These are phyloP conservation scores for Aspergillus nanangensis DNA, from an alignment of 495 filamentous ascomycete genomes.

Conservation along the genomic window DNA sequence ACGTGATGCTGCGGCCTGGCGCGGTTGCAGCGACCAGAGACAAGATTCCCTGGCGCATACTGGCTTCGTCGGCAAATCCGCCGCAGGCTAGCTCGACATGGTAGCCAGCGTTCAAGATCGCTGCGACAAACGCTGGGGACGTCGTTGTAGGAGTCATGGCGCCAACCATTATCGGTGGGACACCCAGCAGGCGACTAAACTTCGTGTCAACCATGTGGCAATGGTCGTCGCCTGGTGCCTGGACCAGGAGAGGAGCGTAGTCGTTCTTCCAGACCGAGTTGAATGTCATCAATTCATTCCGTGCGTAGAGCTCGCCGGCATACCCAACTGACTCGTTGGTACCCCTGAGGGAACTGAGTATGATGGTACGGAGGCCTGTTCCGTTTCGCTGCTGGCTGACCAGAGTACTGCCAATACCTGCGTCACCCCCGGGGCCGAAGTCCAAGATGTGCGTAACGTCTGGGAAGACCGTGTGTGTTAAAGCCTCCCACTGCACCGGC, in stretches of 20 bases:
- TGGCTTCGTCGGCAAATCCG: slow-evolving; percentile 89
- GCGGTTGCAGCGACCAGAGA: slow-evolving; percentile 89
- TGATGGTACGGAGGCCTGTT: slow-evolving; percentile 93
- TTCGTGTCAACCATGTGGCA: slow-evolving; percentile 93
- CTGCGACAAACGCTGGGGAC: slow-evolving; percentile 92
- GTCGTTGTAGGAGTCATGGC: slow-evolving; percentile 96
- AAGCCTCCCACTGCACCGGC: slow-evolving; percentile 89
- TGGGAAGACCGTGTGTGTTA: slow-evolving; percentile 84
- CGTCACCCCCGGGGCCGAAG: slow-evolving; percentile 94
- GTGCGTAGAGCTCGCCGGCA: too few relatives aligned
- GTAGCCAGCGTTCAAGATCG: slow-evolving; percentile 92
- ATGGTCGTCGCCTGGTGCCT: slow-evolving; percentile 66
- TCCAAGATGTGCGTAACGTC: slow-evolving; percentile 89
- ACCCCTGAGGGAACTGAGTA: too few relatives aligned
- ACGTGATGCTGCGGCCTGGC: slow-evolving; percentile 87
- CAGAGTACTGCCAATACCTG: slow-evolving; percentile 87
- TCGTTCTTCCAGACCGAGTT: slow-evolving; percentile 88
- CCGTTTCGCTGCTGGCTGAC: slow-evolving; percentile 98
- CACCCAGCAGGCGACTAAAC: slow-evolving; percentile 88
- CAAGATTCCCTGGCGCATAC: slow-evolving; percentile 79
- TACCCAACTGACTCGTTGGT: too few relatives aligned
- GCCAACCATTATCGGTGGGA: slow-evolving; percentile 88
- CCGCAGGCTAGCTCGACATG: slow-evolving; percentile 87
- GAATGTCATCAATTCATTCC: too few relatives aligned
- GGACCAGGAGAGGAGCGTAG: slow-evolving; percentile 83